Percentiles rank a stretch among this genome's conserved stretches.
Conservation (phyloP, 2,329 filamentous ascomycete genomes). For the Ophiostoma sp. region DNA sequence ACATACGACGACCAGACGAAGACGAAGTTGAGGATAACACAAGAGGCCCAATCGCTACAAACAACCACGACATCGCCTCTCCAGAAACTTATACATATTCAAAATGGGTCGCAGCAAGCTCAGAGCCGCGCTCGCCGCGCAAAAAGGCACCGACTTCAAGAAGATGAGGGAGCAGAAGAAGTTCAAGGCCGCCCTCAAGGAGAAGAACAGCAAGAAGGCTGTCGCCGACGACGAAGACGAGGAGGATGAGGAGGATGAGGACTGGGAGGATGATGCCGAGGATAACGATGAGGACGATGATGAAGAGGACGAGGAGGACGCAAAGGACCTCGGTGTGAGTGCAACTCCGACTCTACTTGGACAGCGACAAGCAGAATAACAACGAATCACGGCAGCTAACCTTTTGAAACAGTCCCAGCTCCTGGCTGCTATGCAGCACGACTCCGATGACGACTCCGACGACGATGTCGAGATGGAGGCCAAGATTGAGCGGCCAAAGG, state of each 20-base stretch:
- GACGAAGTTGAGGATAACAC: neutral
- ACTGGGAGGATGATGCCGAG: constrained; percentile 33
- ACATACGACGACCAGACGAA: neutral
- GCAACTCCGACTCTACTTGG: neutral
- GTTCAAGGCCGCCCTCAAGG: constrained; percentile 40
- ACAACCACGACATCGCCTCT: neutral
- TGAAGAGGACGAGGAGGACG: constrained; percentile 31
- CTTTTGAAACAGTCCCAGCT: constrained; percentile 40
- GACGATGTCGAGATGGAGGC: constrained; percentile 73
- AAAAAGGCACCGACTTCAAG: constrained; percentile 51
- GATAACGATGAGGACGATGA: constrained; percentile 31
- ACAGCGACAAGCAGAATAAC: too few species aligned
- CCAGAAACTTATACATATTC: constrained; percentile 5
- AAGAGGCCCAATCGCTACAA: neutral
- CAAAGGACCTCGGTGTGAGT: constrained; percentile 13
- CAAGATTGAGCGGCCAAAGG: constrained; percentile 50
- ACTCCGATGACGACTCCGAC: constrained; percentile 55
- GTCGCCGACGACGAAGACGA: constrained; percentile 28
- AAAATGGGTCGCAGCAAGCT: constrained; percentile 40
- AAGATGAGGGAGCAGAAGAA: constrained; percentile 48
- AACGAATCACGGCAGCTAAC: neutral
- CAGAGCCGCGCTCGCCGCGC: constrained; percentile 49
- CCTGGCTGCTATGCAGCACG: constrained; percentile 55
- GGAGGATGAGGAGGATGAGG: constrained; percentile 35
- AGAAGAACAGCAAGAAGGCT: constrained; percentile 34